Evolutionary conservation across 179 eudicot genomes (phyloP).

Genomic region (Sideroxylon spinosum): DNA sequence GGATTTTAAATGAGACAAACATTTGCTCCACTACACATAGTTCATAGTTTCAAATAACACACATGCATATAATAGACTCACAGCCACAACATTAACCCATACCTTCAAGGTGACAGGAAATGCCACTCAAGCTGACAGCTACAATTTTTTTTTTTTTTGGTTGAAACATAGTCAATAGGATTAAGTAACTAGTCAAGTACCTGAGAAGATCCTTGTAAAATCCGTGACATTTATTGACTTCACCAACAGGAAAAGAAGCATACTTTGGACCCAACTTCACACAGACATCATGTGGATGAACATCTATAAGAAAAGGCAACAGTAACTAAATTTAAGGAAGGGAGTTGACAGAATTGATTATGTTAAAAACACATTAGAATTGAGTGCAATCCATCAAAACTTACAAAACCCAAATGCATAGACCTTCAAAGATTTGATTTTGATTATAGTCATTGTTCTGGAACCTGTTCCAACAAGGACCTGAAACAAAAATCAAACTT

Average conservation of each 20-base stretch:
- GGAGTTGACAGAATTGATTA: background rate
- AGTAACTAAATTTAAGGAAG: constrained; percentile 1
- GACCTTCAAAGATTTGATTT: constrained; percentile 46
- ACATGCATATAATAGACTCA: background rate
- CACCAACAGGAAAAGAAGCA: constrained; percentile 56
- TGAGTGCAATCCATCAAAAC: constrained; percentile 14
- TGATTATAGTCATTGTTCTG: constrained; percentile 41
- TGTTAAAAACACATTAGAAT: background rate
- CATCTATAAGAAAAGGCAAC: constrained; percentile 41
- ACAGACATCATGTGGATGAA: constrained; percentile 83
- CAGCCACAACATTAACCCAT: background rate
- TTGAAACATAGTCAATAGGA: background rate
- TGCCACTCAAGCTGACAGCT: background rate
- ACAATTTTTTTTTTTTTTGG: background rate
- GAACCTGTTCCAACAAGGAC: constrained; percentile 65
- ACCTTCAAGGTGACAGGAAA: constrained; percentile 5
- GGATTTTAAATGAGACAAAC: background rate
- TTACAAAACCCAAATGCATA: constrained; percentile 65
- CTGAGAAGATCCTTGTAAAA: constrained; percentile 84
- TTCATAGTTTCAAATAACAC: background rate
- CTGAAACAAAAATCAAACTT: constrained; percentile 23
- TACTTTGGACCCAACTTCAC: constrained; percentile 80
- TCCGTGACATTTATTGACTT: constrained; percentile 54
- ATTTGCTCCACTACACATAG: background rate
- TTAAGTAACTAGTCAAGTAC: constrained; percentile 33